These are phyloP conservation scores for Sistotremastrum niveocremeum DNA, from an alignment of 768 basidiomycete species.

Conservation along the genomic window DNA sequence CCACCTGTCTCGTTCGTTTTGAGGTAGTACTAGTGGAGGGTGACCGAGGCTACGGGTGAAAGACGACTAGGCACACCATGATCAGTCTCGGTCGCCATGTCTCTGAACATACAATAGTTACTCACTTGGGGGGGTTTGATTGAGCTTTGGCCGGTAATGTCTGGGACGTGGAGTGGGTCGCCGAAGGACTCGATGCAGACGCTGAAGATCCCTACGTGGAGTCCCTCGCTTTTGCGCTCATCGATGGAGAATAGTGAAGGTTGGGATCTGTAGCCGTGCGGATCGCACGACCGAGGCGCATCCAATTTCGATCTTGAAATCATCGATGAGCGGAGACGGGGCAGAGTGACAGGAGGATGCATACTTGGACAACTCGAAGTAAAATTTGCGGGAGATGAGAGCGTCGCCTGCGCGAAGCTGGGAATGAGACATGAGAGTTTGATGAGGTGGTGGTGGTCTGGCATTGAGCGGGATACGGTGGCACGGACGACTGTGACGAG, in stretches of 20 bases:
- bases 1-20: too few relatives aligned
- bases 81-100: too few relatives aligned
- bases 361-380: constrained; percentile 86
- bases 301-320: constrained; percentile 86
- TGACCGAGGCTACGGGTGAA: too few relatives aligned
- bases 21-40: too few relatives aligned
- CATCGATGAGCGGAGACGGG: constrained; percentile 68
- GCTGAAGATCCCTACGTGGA: too few relatives aligned
- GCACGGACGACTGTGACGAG: constrained; percentile 88
- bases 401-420: constrained; percentile 67
- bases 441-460: constrained; percentile 58
- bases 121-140: too few relatives aligned
- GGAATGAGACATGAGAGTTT: constrained; percentile 58
- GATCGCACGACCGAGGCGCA: constrained; percentile 79
- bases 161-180: too few relatives aligned
- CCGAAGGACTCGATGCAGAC: too few relatives aligned
- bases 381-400: constrained; percentile 62
- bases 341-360: constrained; percentile 76
- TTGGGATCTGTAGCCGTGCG: constrained; percentile 86
- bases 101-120: too few relatives aligned
- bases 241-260: constrained; percentile 51
- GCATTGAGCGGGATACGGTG: constrained; percentile 71
- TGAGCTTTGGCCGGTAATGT: too few relatives aligned
- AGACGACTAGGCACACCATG: too few relatives aligned
- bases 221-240: constrained; percentile 30